Evolutionary conservation across 768 basidiomycete species (phyloP).

Genomic region (Scleroderma citrinum): DNA sequence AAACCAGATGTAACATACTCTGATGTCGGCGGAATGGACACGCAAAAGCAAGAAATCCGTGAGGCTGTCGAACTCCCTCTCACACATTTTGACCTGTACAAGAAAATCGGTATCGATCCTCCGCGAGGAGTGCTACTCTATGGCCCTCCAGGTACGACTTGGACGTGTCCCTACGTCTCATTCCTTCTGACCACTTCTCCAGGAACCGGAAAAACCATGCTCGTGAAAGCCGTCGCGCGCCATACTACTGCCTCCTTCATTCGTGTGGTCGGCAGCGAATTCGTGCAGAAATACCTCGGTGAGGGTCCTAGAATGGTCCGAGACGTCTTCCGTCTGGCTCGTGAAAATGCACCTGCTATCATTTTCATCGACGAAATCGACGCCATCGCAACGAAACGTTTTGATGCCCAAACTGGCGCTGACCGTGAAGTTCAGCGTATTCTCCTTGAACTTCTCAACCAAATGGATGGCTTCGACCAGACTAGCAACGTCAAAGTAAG

Average conservation of each 20-base stretch:
- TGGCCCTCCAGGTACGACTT: conserved; percentile 80
- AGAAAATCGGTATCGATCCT: conserved; percentile 99
- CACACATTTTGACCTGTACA: conserved; percentile 96
- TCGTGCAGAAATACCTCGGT: conserved; percentile 98
- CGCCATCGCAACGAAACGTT: conserved; percentile 98
- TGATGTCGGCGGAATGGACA: conserved; percentile 96
- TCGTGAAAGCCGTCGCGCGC: conserved; percentile 98
- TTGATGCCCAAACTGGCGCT: conserved; percentile 98
- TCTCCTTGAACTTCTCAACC: conserved; percentile 90
- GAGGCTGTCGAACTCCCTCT: conserved; percentile 97
- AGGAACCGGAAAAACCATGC: conserved; percentile 99
- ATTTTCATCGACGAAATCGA: conserved; percentile 99
- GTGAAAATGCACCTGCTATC: conserved; percentile 95
- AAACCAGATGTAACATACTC: conserved; percentile 90
- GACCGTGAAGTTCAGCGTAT: conserved; percentile 99
- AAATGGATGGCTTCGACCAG: conserved; percentile 99
- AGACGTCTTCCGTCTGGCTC: conserved; percentile 95
- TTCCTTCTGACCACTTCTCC: conserved; percentile 5
- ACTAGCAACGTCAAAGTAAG: conserved; percentile 93
- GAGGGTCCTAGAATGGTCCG: conserved; percentile 99
- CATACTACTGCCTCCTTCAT: conserved; percentile 98
- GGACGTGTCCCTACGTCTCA: not conserved
- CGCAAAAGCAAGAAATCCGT: conserved; percentile 97
- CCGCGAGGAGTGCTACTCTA: conserved; percentile 95
- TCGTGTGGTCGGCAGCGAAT: conserved; percentile 96